Conservation (phyloP, 352 stramenopile genomes). For the Phytophthora pinifolia region DNA sequence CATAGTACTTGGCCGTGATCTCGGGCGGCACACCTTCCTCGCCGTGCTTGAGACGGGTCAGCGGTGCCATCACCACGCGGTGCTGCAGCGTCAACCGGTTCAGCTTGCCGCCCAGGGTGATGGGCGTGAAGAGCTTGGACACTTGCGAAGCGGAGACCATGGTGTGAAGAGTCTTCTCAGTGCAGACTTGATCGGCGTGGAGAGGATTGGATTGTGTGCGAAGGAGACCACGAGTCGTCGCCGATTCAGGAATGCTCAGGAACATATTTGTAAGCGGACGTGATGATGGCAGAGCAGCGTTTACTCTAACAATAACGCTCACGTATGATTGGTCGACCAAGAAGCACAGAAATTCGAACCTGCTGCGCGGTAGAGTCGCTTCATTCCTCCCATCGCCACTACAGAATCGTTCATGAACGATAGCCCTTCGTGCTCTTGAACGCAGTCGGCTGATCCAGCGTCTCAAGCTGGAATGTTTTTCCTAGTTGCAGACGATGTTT, state of each 20-base stretch:
- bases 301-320: conserved; percentile 9
- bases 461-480: no score
- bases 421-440: no score
- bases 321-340: no score
- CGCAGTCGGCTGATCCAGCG: no score
- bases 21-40: conserved; percentile 36
- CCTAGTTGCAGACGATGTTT: no score
- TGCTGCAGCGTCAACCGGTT: conserved; percentile 48
- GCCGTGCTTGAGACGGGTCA: conserved; percentile 41
- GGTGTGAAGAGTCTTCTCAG: neutral
- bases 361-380: no score
- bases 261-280: conserved; percentile 3
- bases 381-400: no score
- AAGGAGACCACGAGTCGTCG: neutral
- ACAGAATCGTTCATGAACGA: no score
- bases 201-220: conserved; percentile 19
- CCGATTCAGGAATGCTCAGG: neutral
- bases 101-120: conserved; percentile 33
- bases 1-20: conserved; percentile 47
- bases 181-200: neutral
- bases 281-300: conserved; percentile 4
- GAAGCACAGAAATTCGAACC: no score
- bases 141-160: conserved; percentile 27
- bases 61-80: conserved; percentile 56
- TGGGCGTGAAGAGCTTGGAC: conserved; percentile 34